Conservation (phyloP, 176 grass and related monocot genomes). For the Zizania latifolia region DNA sequence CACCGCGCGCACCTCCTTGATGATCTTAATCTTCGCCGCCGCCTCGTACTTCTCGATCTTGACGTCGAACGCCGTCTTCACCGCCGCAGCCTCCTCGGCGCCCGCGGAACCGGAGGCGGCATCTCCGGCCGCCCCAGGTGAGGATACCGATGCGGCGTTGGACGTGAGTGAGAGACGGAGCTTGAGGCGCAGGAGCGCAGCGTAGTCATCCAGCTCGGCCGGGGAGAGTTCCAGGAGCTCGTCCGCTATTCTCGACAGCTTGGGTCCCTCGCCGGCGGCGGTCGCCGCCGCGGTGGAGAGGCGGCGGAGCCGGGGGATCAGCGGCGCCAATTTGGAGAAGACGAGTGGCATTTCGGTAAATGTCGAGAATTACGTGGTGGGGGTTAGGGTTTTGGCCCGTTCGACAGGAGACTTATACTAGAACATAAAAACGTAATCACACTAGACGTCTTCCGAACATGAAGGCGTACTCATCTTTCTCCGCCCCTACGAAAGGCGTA, state of each 20-base stretch:
- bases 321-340: constrained; percentile 36
- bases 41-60: constrained; percentile 95
- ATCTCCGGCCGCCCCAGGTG: constrained; percentile 6
- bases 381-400: constrained; percentile 27
- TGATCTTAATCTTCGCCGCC: constrained; percentile 94
- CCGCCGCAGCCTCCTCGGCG: constrained; percentile 28
- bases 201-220: constrained; percentile 56
- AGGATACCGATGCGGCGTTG: constrained; percentile 9
- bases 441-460: rapidly evolving
- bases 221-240: constrained; percentile 49
- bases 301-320: constrained; percentile 38
- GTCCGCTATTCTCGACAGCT: constrained; percentile 57
- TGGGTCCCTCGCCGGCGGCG: constrained; percentile 25
- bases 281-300: constrained; percentile 38
- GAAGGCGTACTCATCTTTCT: background rate
- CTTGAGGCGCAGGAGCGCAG: constrained; percentile 58
- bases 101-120: constrained; percentile 3
- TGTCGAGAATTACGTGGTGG: background rate
- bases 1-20: constrained; percentile 90
- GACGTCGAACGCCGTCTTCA: constrained; percentile 75
- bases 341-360: constrained; percentile 48
- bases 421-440: background rate
- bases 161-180: constrained; percentile 59
- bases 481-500: no score
- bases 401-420: background rate